These are phyloP conservation scores for Mycena epipterygia DNA, from an alignment of 768 basidiomycete genomes.

Conservation along the genomic window DNA sequence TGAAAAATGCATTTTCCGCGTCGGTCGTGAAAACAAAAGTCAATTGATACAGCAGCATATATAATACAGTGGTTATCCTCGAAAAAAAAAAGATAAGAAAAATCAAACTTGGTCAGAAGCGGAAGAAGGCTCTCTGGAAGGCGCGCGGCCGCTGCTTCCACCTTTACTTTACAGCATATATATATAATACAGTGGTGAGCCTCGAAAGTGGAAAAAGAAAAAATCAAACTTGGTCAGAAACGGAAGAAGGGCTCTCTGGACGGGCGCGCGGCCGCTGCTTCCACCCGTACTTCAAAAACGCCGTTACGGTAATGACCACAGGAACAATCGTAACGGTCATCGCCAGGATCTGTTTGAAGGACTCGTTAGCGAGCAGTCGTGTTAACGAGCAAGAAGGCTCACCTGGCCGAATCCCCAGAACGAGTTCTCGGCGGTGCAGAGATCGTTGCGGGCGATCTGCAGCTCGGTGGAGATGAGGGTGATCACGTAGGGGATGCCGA, in stretches of 20 bases:
- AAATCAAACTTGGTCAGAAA: background rate
- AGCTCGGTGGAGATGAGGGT: conserved; percentile 10
- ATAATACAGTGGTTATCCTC: too few relatives aligned
- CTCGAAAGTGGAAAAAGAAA: background rate
- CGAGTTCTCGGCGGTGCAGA: conserved; percentile 21
- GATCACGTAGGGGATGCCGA: conserved; percentile 8
- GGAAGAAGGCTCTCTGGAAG: too few relatives aligned
- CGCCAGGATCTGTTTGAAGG: conserved; percentile 13
- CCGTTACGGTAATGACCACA: conserved; percentile 20
- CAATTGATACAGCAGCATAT: too few relatives aligned
- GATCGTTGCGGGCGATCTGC: conserved; percentile 34
- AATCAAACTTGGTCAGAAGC: too few relatives aligned
- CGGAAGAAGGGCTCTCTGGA: background rate
- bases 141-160: background rate
- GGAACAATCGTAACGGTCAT: conserved; percentile 34
- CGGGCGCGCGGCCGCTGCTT: conserved; percentile 26
- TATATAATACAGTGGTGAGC: background rate
- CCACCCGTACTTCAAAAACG: conserved; percentile 30
- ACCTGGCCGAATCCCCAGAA: conserved; percentile 48
- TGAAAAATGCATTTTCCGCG: too few relatives aligned
- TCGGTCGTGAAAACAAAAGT: too few relatives aligned
- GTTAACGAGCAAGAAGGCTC: background rate
- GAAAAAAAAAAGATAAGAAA: too few relatives aligned
- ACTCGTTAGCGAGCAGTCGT: background rate
- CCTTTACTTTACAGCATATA: background rate